Evolutionary conservation across 169 alveolate genomes (phyloP).

Genomic region (Eimeria praecox): DNA sequence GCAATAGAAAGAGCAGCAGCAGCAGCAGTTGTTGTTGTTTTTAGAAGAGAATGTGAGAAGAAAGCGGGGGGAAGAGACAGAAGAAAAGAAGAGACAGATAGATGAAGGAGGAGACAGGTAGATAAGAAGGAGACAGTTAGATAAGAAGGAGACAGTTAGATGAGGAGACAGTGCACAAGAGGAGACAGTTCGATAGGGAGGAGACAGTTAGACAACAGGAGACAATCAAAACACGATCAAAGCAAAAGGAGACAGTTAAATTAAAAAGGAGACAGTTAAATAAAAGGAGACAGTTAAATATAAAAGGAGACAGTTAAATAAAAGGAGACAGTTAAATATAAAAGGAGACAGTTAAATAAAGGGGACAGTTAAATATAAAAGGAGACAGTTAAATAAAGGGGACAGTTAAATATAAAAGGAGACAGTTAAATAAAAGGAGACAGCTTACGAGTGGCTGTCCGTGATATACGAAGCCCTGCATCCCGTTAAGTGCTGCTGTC

Average conservation of each 20-base stretch:
- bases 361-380: too few species aligned
- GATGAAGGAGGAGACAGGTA: too few species aligned
- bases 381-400: too few species aligned
- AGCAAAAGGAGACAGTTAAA: background rate
- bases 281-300: too few species aligned
- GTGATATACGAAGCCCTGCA: constrained; percentile 87
- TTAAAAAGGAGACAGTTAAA: too few species aligned
- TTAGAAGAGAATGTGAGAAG: background rate
- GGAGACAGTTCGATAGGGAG: too few species aligned
- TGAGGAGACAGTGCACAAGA: background rate
- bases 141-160: background rate
- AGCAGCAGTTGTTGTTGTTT: too few species aligned
- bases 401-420: too few species aligned
- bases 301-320: too few species aligned
- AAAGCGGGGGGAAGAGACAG: background rate
- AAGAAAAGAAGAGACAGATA: too few species aligned
- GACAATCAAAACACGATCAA: background rate
- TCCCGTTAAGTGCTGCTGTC: constrained; percentile 87
- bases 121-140: background rate
- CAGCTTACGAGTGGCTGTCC: constrained; percentile 87
- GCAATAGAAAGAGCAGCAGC: background rate
- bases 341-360: too few species aligned
- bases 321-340: too few species aligned
- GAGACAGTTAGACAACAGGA: background rate
- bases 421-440: background rate